Percentiles rank a stretch among this genome's conserved stretches.
phyloP scores from a whole-genome alignment of 192 early-diverging fungal genomes.

The Polychytrium aggregatum region DNA sequence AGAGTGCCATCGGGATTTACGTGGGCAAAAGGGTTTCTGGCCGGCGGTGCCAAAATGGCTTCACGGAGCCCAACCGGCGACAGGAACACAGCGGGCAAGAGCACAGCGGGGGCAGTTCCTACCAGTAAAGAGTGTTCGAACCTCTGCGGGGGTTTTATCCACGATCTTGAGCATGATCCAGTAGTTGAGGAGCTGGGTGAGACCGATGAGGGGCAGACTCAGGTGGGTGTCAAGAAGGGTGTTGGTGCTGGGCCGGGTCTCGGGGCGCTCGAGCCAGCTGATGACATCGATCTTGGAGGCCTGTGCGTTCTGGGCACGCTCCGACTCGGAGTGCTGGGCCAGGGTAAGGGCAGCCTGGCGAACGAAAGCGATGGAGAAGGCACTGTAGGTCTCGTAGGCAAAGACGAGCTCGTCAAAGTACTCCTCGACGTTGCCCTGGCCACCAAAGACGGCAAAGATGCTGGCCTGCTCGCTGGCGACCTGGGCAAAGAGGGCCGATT shows the following conservation, averaged over 20 bases:
- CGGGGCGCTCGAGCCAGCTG: conserved; percentile 68
- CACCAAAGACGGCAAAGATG: conserved; percentile 85
- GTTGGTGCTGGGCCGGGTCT: conserved; percentile 66
- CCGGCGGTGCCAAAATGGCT: no score
- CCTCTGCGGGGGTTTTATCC: conserved; percentile 35
- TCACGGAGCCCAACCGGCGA: no score
- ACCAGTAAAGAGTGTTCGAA: conserved; percentile 33
- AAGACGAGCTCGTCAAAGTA: conserved; percentile 86
- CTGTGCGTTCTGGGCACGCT: conserved; percentile 16
- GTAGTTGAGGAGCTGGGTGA: conserved; percentile 84
- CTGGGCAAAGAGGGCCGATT: conserved; percentile 60
- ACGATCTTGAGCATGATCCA: conserved; percentile 64
- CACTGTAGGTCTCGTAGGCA: conserved; percentile 69
- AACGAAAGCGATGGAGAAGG: conserved; percentile 63
- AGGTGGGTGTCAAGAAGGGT: conserved; percentile 69
- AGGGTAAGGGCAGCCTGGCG: conserved; percentile 49
- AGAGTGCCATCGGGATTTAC: no score
- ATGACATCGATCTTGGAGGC: conserved; percentile 60
- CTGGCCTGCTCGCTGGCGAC: conserved; percentile 46
- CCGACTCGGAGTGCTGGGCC: conserved; percentile 38
- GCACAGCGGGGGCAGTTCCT: no score
- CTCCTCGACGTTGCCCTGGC: conserved; percentile 88
- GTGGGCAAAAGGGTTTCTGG: no score
- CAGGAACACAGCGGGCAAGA: no score
- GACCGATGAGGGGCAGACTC: conserved; percentile 77